phyloP scores from a whole-genome alignment of 2,329 filamentous ascomycete genomes.

The Dactylellina parvicollis region DNA sequence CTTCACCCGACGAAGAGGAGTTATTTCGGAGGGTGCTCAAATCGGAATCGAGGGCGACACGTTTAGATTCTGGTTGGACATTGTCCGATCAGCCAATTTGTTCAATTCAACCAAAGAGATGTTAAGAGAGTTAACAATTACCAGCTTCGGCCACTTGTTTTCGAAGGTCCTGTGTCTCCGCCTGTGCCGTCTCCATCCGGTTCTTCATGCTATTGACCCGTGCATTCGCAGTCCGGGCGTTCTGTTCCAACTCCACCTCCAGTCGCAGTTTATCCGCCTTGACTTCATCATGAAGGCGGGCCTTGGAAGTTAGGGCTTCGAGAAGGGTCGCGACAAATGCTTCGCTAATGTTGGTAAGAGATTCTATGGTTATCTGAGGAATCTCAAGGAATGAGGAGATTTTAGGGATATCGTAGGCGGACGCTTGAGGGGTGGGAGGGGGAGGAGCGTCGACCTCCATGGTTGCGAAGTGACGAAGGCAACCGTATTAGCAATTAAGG shows the following conservation, averaged over 20 bases:
- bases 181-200: constrained; percentile 81
- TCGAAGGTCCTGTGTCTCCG: constrained; percentile 82
- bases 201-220: constrained; percentile 83
- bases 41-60: constrained; percentile 81
- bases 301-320: constrained; percentile 77
- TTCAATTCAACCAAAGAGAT: background rate
- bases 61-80: constrained; percentile 72
- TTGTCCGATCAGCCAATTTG: constrained; percentile 53
- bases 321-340: constrained; percentile 82
- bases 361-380: constrained; percentile 55
- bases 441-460: constrained; percentile 54
- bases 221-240: constrained; percentile 82
- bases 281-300: constrained; percentile 81
- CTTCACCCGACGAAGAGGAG: constrained; percentile 76
- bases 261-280: constrained; percentile 87
- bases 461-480: background rate
- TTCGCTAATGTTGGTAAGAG: constrained; percentile 65
- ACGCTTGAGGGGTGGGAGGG: constrained; percentile 44
- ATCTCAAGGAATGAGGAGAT: constrained; percentile 57
- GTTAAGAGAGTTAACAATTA: constrained; percentile 61
- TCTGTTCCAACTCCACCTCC: constrained; percentile 93
- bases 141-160: constrained; percentile 84
- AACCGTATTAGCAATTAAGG: constrained; percentile 26
- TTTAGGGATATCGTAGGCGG: constrained; percentile 55
- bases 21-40: constrained; percentile 80